Evolutionary conservation across 768 basidiomycete species (phyloP), one percentile per base, ranked within the genome.

Genomic region (Rhodotorula paludigena): DNA sequence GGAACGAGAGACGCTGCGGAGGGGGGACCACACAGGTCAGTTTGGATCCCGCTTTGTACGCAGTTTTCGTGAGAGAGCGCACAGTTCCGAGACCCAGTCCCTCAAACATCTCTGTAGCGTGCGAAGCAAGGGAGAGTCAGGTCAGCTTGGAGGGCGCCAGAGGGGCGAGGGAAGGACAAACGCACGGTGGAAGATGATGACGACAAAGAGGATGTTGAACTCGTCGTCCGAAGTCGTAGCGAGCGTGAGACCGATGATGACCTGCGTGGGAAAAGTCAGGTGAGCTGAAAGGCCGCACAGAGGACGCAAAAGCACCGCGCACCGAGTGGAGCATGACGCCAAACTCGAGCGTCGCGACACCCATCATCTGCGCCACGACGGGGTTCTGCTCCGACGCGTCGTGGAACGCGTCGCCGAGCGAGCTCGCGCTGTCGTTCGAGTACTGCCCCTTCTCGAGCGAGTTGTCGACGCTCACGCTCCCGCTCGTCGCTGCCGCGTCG

Each of bases 131-230:
- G 45, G n/a, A 36, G 32, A 9, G 28, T 42, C 5, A 35, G 44
- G 20, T n/a, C n/a, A n/a, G n/a, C n/a, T n/a, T n/a, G n/a, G n/a
- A n/a, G 18, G 35, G 55, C 5, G 20, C 15, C 1, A 30, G 49
- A 32, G 35, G 41, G 4, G 25, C 10, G 48, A n/a, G n/a, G n/a
- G n/a, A n/a, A n/a, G 18, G 53, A 45, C 6, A 30, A 23, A 69
- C 60, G 28, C 21, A 55, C 59, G 71, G 57, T 78, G 77, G 71
- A 77, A 77, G 48, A 76, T 66, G 57, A 77, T 71, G 9, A 72
- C 71, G 52, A 72, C 48, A 72, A 80, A 80, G n/a, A 81, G 71
- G 38, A 75, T 77, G 35, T 72, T 76, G 61, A 80, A 80, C 42
- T 78, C 75, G 38, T 77, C 62, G 54, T 71, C 63, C 30, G 38